Percentiles rank a stretch among this genome's conserved stretches.
Conservation (phyloP, 305 asterid genomes). For the Salvia sclarea region DNA sequence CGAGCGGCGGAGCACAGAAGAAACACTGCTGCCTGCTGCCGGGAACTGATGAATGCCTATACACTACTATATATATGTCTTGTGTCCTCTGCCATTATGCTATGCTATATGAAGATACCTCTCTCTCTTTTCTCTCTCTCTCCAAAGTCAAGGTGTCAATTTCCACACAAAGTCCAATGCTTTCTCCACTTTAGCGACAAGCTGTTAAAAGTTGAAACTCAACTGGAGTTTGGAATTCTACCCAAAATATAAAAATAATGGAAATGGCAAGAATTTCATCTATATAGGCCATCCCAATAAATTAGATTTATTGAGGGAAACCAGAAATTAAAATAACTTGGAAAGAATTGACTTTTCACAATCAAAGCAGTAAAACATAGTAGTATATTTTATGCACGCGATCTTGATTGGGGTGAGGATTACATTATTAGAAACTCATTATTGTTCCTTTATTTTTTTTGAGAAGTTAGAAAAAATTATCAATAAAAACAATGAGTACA, state of each 20-base stretch:
- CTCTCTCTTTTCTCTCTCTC: constrained; percentile 7
- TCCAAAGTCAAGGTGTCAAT: constrained; percentile 52
- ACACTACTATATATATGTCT: neutral
- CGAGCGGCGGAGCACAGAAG: constrained; percentile 57
- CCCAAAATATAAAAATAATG: neutral
- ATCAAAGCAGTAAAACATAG: neutral
- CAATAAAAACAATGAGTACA: too few species aligned
- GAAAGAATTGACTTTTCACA: constrained; percentile 26
- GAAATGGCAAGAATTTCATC: constrained; percentile 17
- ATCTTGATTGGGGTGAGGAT: constrained; percentile 27
- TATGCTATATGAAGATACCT: neutral
- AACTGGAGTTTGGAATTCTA: constrained; percentile 9
- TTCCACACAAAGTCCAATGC: constrained; percentile 48
- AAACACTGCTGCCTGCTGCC: constrained; percentile 25
- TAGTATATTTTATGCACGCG: constrained; percentile 19
- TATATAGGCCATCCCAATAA: constrained; percentile 25
- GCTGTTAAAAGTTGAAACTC: constrained; percentile 36
- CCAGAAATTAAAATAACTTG: neutral
- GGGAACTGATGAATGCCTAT: constrained; percentile 37
- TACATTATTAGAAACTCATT: constrained; percentile 22
- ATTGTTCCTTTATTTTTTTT: neutral
- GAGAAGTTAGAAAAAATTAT: too few species aligned
- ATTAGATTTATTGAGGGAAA: neutral
- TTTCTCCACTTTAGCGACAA: constrained; percentile 40
- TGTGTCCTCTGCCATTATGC: constrained; percentile 28